Evolutionary conservation across 495 filamentous ascomycete genomes (phyloP).

Genomic region (Diplogelasinospora grovesii): DNA sequence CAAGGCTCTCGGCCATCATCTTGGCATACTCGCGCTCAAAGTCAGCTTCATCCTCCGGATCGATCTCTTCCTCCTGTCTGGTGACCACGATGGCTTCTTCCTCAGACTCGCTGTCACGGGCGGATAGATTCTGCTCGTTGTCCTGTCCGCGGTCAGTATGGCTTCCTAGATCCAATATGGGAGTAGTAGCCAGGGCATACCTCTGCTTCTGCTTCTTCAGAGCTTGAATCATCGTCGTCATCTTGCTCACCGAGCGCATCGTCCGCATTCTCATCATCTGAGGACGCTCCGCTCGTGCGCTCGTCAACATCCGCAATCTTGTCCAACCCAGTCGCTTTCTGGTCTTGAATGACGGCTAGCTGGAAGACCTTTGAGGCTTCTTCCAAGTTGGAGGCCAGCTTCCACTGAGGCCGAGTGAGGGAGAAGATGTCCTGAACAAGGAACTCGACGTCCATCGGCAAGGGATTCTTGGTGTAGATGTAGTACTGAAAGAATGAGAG

Average conservation of each 20-base stretch:
- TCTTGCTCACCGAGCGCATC: slow-evolving; percentile 30
- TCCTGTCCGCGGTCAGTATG: too few relatives aligned
- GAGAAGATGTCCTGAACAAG: slow-evolving; percentile 89
- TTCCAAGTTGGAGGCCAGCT: slow-evolving; percentile 68
- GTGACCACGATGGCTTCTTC: slow-evolving; percentile 90
- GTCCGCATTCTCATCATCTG: slow-evolving; percentile 59
- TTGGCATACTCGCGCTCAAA: slow-evolving; percentile 98
- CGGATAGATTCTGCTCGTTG: slow-evolving; percentile 35
- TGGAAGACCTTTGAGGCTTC: slow-evolving; percentile 82
- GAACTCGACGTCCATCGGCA: slow-evolving; percentile 98
- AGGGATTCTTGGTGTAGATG: slow-evolving; percentile 80
- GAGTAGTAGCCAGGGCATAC: slow-evolving; percentile 25
- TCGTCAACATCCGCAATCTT: slow-evolving; percentile 63
- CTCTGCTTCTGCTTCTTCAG: slow-evolving; percentile 47
- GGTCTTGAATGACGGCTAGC: slow-evolving; percentile 80
- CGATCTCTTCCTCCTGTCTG: slow-evolving; percentile 78
- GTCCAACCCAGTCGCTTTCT: slow-evolving; percentile 67
- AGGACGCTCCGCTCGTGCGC: slow-evolving; percentile 53
- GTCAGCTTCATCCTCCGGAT: slow-evolving; percentile 91
- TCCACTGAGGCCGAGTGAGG: slow-evolving; percentile 83
- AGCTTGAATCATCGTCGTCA: slow-evolving; percentile 36
- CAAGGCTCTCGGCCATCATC: slow-evolving; percentile 96
- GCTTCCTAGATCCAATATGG: too few relatives aligned
- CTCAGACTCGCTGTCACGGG: slow-evolving; percentile 52
- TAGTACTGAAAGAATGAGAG: slow-evolving; percentile 98